phyloP scores from a whole-genome alignment of 441 rosid species.

The Pelargonium cotyledonis region DNA sequence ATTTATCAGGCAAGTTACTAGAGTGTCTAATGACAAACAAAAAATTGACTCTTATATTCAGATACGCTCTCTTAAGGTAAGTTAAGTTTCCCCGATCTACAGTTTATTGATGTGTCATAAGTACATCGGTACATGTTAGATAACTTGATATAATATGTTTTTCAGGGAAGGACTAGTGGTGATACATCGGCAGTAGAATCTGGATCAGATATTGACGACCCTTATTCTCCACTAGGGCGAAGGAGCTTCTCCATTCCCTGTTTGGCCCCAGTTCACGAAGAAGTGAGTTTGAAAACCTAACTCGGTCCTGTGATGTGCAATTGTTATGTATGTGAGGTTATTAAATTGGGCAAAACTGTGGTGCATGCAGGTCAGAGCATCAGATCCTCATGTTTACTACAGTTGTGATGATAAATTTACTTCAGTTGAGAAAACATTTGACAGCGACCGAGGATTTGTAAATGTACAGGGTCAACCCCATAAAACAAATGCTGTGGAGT shows the following conservation, averaged over 20 bases:
- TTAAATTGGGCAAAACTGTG: conserved; percentile 10
- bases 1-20: conserved; percentile 51
- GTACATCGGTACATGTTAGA: not conserved
- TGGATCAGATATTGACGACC: conserved; percentile 59
- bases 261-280: conserved; percentile 49
- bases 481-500: conserved; percentile 19
- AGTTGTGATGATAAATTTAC: conserved; percentile 61
- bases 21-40: conserved; percentile 44
- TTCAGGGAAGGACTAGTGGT: conserved; percentile 49
- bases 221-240: conserved; percentile 37
- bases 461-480: conserved; percentile 29
- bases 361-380: conserved; percentile 43
- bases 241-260: conserved; percentile 36
- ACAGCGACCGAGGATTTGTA: conserved; percentile 25
- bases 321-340: not conserved
- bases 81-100: conserved; percentile 1
- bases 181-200: conserved; percentile 53
- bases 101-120: conserved; percentile 9
- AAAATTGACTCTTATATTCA: conserved; percentile 41
- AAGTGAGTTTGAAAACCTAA: conserved; percentile 44
- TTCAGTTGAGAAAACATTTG: conserved; percentile 30
- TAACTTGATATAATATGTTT: conserved; percentile 11
- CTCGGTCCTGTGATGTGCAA: conserved; percentile 3
- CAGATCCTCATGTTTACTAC: conserved; percentile 59
- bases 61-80: conserved; percentile 46